Base-by-base conservation (phyloP, 345 rosid species). In the Murraya paniculata region DNA sequence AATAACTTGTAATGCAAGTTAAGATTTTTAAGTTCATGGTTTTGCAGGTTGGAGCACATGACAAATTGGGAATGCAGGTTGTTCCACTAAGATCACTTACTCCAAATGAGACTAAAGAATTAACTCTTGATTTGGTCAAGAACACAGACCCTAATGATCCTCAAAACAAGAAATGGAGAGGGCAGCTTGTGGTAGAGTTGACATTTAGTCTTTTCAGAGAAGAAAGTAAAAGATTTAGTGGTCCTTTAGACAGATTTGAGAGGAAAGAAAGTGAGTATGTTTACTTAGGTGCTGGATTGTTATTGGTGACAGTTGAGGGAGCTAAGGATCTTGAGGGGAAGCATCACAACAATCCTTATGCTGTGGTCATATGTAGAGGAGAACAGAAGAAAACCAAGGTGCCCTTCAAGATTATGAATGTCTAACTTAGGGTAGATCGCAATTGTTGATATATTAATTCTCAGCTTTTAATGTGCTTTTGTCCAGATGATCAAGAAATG, bases 341-440 rank as follows among this genome's bases (percentile, higher is more conserved):
- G 77, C 62, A 39, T 71, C 89, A 82, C 73, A 87, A 33, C 35
- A 87, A 85, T 64, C 88, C 90, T 69, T 90, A 81, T 30, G 90
- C 89, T 48, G 1, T 81, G 72, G 53, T 88, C 22, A n/a, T 85
- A 59, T 85, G 87, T 78, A 77, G 67, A 81, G 93, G 91, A 56
- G 91, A 90, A 41, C 77, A 74, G 38, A 90, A 71, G 84, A 85
- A 78, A 81, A 86, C 91, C 9, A 86, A 88, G 91, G 91, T 87
- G 59, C 64, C 36, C 59, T 70, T 68, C 25, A 5, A 69, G 35
- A 56, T 48, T 72, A 1, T 30, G 33, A 48, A 53, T 50, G 22
- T 11, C 25, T 2, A 27, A 71, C 27, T 1, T 71, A 11, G 38
- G 5, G 9, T 55, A 22, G 11, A 55, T 28, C 66, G 14, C 59